phyloP scores from a whole-genome alignment of 148 eudicot genomes.

The Rhododendron molle region DNA sequence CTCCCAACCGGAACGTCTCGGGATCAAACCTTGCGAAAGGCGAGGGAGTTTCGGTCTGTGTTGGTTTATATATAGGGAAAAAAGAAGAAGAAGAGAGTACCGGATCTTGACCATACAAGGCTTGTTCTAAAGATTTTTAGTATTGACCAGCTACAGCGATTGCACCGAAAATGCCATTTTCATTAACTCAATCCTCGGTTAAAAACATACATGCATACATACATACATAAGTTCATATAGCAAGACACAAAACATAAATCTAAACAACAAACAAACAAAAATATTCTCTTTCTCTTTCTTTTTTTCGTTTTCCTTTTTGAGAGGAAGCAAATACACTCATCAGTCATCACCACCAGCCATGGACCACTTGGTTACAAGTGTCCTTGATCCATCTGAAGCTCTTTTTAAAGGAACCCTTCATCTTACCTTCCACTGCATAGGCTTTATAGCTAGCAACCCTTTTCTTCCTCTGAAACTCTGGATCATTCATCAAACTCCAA shows the following conservation, averaged over 20 bases:
- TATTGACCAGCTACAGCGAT: too few relatives aligned
- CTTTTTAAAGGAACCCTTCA: constrained; percentile 41
- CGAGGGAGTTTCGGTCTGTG: too few relatives aligned
- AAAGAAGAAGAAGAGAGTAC: too few relatives aligned
- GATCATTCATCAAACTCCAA: constrained; percentile 32
- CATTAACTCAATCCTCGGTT: not conserved
- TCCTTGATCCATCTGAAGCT: constrained; percentile 44
- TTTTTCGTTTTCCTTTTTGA: too few relatives aligned
- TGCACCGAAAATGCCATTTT: not conserved
- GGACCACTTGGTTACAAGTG: constrained; percentile 26
- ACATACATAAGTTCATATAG: not conserved
- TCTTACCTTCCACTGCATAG: constrained; percentile 35
- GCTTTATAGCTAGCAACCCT: constrained; percentile 38
- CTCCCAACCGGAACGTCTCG: too few relatives aligned
- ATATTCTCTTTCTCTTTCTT: not conserved
- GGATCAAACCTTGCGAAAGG: too few relatives aligned
- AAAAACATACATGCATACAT: not conserved
- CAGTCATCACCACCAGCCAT: constrained; percentile 35
- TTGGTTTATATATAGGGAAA: too few relatives aligned
- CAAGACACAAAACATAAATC: not conserved
- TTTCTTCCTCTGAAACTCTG: constrained; percentile 44
- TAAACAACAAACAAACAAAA: not conserved
- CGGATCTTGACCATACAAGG: not conserved
- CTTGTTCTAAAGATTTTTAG: too few relatives aligned
- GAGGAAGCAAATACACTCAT: not conserved